These are phyloP conservation scores for Neurospora cerealis DNA, from an alignment of 495 filamentous ascomycete species.

Conservation along the genomic window DNA sequence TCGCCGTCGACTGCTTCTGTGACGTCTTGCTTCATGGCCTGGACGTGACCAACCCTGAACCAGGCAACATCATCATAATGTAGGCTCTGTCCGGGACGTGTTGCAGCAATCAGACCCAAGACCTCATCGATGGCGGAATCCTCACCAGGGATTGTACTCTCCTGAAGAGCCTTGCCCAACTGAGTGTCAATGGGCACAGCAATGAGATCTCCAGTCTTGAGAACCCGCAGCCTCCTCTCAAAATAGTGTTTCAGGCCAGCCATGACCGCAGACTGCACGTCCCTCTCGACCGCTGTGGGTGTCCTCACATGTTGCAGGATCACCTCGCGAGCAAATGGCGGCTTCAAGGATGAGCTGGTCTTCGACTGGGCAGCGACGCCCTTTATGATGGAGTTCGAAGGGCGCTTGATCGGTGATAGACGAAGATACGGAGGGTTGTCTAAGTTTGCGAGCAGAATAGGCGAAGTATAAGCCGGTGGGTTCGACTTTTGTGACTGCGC, in stretches of 20 bases:
- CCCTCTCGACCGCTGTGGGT: conserved; percentile 72
- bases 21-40: conserved; percentile 46
- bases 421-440: conserved; percentile 63
- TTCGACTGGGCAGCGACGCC: conserved; percentile 27
- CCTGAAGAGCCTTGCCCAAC: conserved; percentile 65
- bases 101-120: conserved; percentile 32
- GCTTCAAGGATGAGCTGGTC: conserved; percentile 44
- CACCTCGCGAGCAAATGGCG: conserved; percentile 82
- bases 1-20: conserved; percentile 23
- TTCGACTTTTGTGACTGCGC: conserved; percentile 40
- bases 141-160: conserved; percentile 44
- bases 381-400: conserved; percentile 23
- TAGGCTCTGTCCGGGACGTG: conserved; percentile 19
- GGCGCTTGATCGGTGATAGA: conserved; percentile 52
- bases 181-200: conserved; percentile 77
- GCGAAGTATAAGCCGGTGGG: conserved; percentile 68
- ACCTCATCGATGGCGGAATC: conserved; percentile 58
- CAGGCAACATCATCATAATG: conserved; percentile 63
- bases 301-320: conserved; percentile 85
- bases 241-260: conserved; percentile 80
- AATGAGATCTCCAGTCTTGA: conserved; percentile 79
- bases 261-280: conserved; percentile 74
- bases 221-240: conserved; percentile 61
- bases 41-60: conserved; percentile 75
- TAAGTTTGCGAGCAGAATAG: conserved; percentile 76